Evolutionary conservation across 495 filamentous ascomycete species (phyloP), one percentile per base, ranked within the genome.

Genomic region (Penicillium cinerascens): DNA sequence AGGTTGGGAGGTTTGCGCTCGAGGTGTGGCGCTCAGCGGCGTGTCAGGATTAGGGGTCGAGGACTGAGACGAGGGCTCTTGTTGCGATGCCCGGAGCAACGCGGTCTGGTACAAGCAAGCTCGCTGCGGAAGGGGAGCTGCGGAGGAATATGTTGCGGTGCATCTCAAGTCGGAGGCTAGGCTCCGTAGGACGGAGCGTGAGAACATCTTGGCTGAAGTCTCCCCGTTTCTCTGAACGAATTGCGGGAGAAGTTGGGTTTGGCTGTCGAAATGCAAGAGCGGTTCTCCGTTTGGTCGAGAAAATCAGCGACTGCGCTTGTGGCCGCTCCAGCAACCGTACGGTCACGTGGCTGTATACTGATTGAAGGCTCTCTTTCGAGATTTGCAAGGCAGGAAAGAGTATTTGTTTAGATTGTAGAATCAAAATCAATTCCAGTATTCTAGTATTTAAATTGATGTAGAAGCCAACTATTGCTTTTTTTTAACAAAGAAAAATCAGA

Each of bases 101-200:
- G 52, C 43, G 46, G 56, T 54, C 59, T 50, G 53, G 61, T 63
- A 64, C 37, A 67, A 53, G 52, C 60, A 66, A 49, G 63, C 58
- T 56, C 55, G 61, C 61, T 63, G 64, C 47, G 61, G 64, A 54
- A 73, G 68, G 53, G 66, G 63, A 64, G 71, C 63, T 46, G 64
- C 73, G n/a, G 67, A 67, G 18, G 68, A 65, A 38, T 63, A 59
- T 26, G 59, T 45, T 29, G 66, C 46, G 56, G 69, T 64, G 57
- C 59, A 58, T 43, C 66, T 71, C 40, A 72, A 42, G 35, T 69
- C 71, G 51, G 72, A 65, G 44, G 63, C 65, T 27, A 68, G 54
- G 39, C 60, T 57, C 55, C 73, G 62, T 16, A 75, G 53, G 46
- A 67, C 60, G 11, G 73, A 69, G 46, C 73, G 73, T 38, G 71